A percentile compares a stretch with the other conserved stretches of the same genome.
Conservation (phyloP, 2,329 filamentous ascomycete genomes). For the Ophiostoma sp. region DNA sequence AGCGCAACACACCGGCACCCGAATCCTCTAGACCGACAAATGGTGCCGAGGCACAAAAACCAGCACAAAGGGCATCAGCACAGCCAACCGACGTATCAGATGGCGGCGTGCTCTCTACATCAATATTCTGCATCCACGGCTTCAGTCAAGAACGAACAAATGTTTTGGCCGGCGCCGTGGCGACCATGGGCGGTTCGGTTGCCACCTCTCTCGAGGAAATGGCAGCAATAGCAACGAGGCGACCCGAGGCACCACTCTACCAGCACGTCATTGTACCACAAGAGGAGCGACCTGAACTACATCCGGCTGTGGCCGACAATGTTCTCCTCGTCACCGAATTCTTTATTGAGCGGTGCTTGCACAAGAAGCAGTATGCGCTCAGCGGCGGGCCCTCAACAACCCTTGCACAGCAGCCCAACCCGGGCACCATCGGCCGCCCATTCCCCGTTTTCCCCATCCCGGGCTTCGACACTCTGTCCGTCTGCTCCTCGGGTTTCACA, state of each 20-base stretch:
- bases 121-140: conserved; percentile 60
- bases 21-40: neutral
- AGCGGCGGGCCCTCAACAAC: conserved; percentile 57
- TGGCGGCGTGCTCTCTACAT: conserved; percentile 47
- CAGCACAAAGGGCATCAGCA: neutral
- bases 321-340: conserved; percentile 75
- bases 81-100: neutral
- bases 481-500: conserved; percentile 80
- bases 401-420: conserved; percentile 35
- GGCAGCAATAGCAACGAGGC: conserved; percentile 35
- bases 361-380: conserved; percentile 69
- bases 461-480: conserved; percentile 67
- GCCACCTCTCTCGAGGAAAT: conserved; percentile 47
- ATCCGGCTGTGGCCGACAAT: conserved; percentile 44
- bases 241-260: conserved; percentile 35
- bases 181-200: conserved; percentile 50
- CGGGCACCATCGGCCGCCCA: conserved; percentile 74
- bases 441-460: conserved; percentile 69
- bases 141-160: conserved; percentile 56
- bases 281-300: conserved; percentile 47
- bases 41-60: neutral
- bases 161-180: conserved; percentile 49
- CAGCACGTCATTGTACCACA: conserved; percentile 60
- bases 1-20: neutral
- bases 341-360: conserved; percentile 87